A percentile compares a stretch with the other conserved stretches of the same genome.
Evolutionary conservation across 345 rosid genomes (phyloP).

Genomic region (Syzygium jambos): DNA sequence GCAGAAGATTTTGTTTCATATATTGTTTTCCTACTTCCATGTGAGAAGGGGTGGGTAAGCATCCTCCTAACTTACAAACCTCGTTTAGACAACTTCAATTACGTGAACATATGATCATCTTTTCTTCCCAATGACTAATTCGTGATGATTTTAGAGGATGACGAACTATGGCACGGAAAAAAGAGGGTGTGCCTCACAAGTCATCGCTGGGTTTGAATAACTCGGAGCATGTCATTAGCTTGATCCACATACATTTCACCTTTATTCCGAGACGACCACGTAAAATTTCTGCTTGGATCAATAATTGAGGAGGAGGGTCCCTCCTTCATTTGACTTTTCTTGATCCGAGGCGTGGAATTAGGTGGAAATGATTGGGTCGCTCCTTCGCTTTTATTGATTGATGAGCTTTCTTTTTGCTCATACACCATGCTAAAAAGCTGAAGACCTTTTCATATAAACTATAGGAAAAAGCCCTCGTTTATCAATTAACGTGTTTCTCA

Average conservation of each 20-base stretch:
- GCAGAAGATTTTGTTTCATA: neutral
- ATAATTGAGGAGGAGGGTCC: neutral
- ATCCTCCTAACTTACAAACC: rapidly evolving
- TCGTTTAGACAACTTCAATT: neutral
- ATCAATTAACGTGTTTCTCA: neutral
- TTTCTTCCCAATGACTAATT: neutral
- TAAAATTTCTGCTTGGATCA: neutral
- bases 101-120: neutral
- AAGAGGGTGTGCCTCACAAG: neutral
- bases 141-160: neutral
- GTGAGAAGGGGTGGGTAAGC: neutral
- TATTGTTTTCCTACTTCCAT: neutral
- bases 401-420: neutral
- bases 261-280: neutral
- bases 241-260: neutral
- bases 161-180: neutral
- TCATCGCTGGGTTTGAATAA: neutral
- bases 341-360: neutral
- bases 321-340: neutral
- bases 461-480: neutral
- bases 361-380: neutral
- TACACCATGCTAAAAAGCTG: neutral
- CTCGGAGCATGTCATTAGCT: neutral
- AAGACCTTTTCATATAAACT: neutral
- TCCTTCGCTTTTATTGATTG: neutral